Base-by-base conservation (phyloP, 2,329 filamentous ascomycete species). In the Aurifilum marmelostoma region DNA sequence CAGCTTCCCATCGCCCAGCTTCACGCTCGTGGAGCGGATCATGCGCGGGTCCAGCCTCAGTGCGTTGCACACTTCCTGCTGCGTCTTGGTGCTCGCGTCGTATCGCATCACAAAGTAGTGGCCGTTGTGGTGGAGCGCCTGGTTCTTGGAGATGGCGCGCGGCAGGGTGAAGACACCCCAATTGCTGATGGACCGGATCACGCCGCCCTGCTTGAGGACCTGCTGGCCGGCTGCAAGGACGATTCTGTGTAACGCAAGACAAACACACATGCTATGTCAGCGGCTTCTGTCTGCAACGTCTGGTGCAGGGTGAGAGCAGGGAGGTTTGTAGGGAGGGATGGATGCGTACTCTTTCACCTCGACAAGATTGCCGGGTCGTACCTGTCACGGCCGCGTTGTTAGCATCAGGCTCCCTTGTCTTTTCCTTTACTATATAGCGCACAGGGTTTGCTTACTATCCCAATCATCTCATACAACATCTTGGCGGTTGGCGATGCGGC, bases 61-160 rank as follows among this genome's bases (percentile, higher is more conserved):
- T 24, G 92, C 95, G 71, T 86, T 86, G 71, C 91, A 87, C 54
- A 99, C 87, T 58, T 89, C 85, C 73, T 92, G 83, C 81, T 98
- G 95, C 9, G 92, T 90, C 64, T 84, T 80, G 9, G 89, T 83
- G 70, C 90, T 91, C 68, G 91, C 83, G 80, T 99, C 96, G 85
- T 97, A 99, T 75, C 96, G 92, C 92, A 99, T 92, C 77, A 97
- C 92, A 81, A 99, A 99, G 86, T 99, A 97, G 84, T 98, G 94
- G 67, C 96, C 96, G 74, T 89, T 87, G 73, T 88, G 88, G 86
- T 98, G 91, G 73, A 89, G 89, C 75, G 91, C 89, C 82, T 97
- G 94, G 80, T 97, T 91, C 77, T 91, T 91, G 71, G 89, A 90
- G 69, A 90, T 86, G 71, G 93, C 89, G 74, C 90, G 91, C 62